Conservation (phyloP, 306 rosid genomes). For the Citrullus amarus region DNA sequence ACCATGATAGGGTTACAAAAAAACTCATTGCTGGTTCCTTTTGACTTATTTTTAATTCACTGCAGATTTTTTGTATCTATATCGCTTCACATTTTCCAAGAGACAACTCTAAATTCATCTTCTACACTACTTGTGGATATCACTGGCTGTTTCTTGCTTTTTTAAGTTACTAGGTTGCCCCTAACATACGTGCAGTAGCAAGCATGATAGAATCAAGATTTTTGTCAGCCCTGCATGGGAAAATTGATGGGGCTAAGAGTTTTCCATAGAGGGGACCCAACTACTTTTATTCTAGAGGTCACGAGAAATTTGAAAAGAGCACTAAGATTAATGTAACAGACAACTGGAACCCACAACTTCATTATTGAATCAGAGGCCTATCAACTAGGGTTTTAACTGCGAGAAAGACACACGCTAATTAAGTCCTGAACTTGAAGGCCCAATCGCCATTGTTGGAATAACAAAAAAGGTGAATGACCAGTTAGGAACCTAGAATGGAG, state of each 20-base stretch:
- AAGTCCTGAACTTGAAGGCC: background rate
- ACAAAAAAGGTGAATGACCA: background rate
- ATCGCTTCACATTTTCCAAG: background rate
- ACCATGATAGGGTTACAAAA: background rate
- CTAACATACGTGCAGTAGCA: background rate
- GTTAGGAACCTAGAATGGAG: background rate
- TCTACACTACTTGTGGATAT: background rate
- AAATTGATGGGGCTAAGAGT: background rate
- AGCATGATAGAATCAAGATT: background rate
- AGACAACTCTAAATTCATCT: background rate
- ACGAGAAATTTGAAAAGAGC: background rate
- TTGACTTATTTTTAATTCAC: background rate
- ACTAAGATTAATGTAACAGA: background rate
- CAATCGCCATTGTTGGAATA: background rate
- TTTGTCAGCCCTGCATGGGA: background rate
- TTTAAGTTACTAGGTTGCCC: background rate
- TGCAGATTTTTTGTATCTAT: background rate
- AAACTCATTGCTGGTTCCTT: background rate
- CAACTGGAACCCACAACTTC: background rate
- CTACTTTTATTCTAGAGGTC: background rate
- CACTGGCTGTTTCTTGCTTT: background rate
- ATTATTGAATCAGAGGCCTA: background rate
- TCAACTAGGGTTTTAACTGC: background rate
- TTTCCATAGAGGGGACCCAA: background rate
- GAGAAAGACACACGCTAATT: background rate